Base-by-base conservation (phyloP, 2,329 filamentous ascomycete species). In the Calcarisporium arbuscula region DNA sequence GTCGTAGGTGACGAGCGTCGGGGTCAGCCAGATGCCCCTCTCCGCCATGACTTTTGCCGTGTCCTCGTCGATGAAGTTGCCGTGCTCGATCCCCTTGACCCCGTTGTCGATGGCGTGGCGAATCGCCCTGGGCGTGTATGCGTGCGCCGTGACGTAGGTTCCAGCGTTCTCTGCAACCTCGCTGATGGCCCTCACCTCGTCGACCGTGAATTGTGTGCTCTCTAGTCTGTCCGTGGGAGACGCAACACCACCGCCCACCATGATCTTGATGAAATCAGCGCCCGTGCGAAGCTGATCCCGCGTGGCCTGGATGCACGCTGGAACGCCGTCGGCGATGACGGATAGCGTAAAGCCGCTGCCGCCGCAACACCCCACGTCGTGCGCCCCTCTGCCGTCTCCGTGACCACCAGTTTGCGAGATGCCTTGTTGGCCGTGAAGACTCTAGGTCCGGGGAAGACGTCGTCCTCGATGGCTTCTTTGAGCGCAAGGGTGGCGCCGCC, bases 251-350 rank as follows among this genome's bases (percentile, higher is more conserved):
- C 76, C 74, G 5, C 65, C 65, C 1, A 61, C 61, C 72, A 78
- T 78, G 41, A 80, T 73, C 51, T 80, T 80, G 51, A 80, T 66
- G 44, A 79, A 78, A 46, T 79, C 71, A 1, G 72, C 69, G 3
- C 75, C 75, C 8, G 55, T 60, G 4, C 74, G 60, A 0, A 80
- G 50, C 48, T 78, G 67, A 33, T 77, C 72, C 3, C 75, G 61
- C 0, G 67, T 64, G 7, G 58, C 66, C 15, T 62, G 62, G 27
- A 74, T 57, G 41, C 74, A 78, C 28, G 71, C 68, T 0, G 70
- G 59, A 1, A 75, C 71, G 2, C 74, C 71, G 47, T 78, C 70
- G 28, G 39, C 28, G 6, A 45, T 17, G 11, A 18, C 19, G 1
- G 35, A 34, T n/a, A 45, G 31, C 12, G 23, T 29, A 15, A 19